phyloP scores from a whole-genome alignment of 345 rosid genomes.

The Eucalyptus polybractea region DNA sequence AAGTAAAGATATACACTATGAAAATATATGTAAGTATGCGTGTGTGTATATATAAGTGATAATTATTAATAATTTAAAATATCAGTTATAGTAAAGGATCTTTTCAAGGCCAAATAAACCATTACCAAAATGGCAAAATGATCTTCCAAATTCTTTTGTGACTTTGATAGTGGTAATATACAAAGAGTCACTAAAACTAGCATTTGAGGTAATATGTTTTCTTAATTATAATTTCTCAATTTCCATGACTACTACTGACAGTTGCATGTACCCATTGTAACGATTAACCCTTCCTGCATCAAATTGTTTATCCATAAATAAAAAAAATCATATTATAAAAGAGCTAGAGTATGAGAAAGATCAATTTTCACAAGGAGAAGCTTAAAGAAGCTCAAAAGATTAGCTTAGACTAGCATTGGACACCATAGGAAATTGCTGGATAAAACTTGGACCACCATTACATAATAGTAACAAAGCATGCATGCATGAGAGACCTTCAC shows the following conservation, averaged over 20 bases:
- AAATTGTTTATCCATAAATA: not conserved
- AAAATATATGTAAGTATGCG: too few relatives aligned
- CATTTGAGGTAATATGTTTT: not conserved
- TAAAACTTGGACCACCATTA: not conserved
- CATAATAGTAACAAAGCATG: not conserved
- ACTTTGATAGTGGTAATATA: not conserved
- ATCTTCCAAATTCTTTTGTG: not conserved
- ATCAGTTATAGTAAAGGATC: not conserved
- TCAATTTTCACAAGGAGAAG: not conserved
- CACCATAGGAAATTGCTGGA: not conserved
- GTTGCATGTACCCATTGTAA: not conserved
- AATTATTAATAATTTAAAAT: not conserved
- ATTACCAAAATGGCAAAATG: not conserved
- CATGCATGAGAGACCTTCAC: not conserved
- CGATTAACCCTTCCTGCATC: not conserved
- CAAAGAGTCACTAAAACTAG: not conserved
- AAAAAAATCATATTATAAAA: not conserved
- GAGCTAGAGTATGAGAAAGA: not conserved
- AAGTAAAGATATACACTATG: not conserved
- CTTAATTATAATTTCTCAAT: not conserved
- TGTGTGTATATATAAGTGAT: not conserved
- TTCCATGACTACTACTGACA: not conserved
- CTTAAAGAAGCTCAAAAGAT: not conserved
- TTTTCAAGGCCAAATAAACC: not conserved
- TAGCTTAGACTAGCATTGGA: not conserved